Percentiles rank a stretch among this genome's conserved stretches.
Conservation (phyloP, 2,329 filamentous ascomycete genomes). For the Alternaria tenuissima region DNA sequence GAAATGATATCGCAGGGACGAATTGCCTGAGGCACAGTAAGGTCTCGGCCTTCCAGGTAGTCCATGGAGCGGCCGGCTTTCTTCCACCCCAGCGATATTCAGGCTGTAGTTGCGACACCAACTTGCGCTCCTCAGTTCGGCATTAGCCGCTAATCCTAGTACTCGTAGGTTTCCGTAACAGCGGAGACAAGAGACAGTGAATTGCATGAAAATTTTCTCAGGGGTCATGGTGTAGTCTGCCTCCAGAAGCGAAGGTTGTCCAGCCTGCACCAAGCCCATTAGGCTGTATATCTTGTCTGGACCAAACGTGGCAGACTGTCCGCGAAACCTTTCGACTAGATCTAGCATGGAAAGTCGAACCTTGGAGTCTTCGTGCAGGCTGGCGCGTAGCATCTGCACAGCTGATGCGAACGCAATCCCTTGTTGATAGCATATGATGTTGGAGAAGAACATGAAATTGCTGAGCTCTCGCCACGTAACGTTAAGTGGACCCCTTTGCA, state of each 20-base stretch:
- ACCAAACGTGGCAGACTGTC: constrained; percentile 13
- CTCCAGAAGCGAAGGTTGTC: no score
- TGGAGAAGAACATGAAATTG: neutral
- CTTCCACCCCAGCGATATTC: neutral
- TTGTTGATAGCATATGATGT: neutral
- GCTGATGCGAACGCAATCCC: neutral
- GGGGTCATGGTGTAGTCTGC: constrained; percentile 5
- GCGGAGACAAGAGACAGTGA: constrained; percentile 8
- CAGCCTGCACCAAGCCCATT: no score
- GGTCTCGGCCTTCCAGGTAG: neutral
- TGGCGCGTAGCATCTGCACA: neutral
- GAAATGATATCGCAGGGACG: no score
- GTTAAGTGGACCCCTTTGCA: constrained; percentile 11
- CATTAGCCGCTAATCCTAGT: neutral
- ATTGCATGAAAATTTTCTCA: constrained; percentile 11
- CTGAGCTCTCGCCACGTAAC: constrained; percentile 3
- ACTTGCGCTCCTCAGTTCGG: constrained; percentile 1
- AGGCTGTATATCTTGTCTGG: constrained; percentile 14
- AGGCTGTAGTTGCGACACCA: constrained; percentile 17
- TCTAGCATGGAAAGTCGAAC: neutral
- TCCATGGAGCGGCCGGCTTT: neutral
- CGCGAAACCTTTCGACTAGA: constrained; percentile 4
- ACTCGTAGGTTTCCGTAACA: constrained; percentile 3
- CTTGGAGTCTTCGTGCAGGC: neutral
- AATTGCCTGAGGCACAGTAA: no score